Conservation (phyloP, 2,329 filamentous ascomycete genomes). For the Elsinoe fawcettii region DNA sequence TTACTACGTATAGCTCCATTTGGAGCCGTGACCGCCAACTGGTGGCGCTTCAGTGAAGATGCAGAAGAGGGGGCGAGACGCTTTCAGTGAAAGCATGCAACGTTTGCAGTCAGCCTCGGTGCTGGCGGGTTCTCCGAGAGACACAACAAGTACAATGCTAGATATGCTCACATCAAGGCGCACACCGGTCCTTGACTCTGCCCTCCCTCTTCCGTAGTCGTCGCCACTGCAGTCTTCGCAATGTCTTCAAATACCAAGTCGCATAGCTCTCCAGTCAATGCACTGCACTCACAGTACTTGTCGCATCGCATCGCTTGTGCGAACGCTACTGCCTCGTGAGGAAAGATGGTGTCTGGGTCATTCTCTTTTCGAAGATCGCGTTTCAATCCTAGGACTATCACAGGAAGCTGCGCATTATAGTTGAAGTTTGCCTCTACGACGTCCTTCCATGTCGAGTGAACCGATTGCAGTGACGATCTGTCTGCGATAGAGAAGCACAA, state of each 20-base stretch:
- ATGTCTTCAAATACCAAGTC: slow-evolving; percentile 54
- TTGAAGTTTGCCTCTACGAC: slow-evolving; percentile 47
- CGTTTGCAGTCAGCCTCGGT: too few species aligned
- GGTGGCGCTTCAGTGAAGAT: too few species aligned
- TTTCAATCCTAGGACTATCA: slow-evolving; percentile 54
- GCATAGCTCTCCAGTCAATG: slow-evolving; percentile 53
- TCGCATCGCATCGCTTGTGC: slow-evolving; percentile 55
- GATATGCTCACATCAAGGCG: slow-evolving; percentile 29
- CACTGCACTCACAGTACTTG: slow-evolving; percentile 56
- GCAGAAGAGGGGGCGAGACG: too few species aligned
- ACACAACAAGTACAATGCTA: background rate
- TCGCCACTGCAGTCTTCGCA: slow-evolving; percentile 50
- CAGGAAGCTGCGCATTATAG: slow-evolving; percentile 43
- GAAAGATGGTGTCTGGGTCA: slow-evolving; percentile 39
- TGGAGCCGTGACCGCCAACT: too few species aligned
- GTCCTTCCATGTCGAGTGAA: slow-evolving; percentile 39
- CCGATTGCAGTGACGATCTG: slow-evolving; percentile 42
- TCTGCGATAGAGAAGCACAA: slow-evolving; percentile 52
- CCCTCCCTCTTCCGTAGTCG: slow-evolving; percentile 47
- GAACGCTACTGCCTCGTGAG: slow-evolving; percentile 41
- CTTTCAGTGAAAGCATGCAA: too few species aligned
- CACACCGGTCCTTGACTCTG: slow-evolving; percentile 38
- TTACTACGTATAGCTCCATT: too few species aligned
- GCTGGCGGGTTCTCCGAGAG: too few species aligned
- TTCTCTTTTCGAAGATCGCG: slow-evolving; percentile 46